Evolutionary conservation across 2,329 filamentous ascomycete genomes (phyloP).

Genomic region (Chrysosporium keratinophilum): DNA sequence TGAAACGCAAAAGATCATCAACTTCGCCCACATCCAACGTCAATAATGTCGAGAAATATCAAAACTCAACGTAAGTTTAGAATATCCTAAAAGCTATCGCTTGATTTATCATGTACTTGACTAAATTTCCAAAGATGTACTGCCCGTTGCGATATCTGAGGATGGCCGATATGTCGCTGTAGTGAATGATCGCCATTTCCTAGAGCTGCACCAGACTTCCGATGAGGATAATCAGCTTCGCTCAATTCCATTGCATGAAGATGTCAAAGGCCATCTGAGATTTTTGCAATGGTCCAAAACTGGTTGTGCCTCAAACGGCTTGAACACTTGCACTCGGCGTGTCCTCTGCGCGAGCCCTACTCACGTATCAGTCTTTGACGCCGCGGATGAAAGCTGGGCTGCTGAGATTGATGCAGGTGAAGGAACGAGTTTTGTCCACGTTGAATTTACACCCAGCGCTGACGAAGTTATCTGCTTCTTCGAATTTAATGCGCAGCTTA

Average conservation of each 20-base stretch:
- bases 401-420: slow-evolving; percentile 36
- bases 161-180: slow-evolving; percentile 11
- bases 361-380: slow-evolving; percentile 30
- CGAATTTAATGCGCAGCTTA: slow-evolving; percentile 32
- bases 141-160: slow-evolving; percentile 8
- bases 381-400: slow-evolving; percentile 28
- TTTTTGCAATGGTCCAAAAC: slow-evolving; percentile 12
- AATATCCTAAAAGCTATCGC: too few species aligned
- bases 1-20: too few species aligned
- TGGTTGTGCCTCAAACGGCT: background rate
- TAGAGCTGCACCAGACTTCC: background rate
- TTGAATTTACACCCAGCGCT: slow-evolving; percentile 31
- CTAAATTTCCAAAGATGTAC: slow-evolving; percentile 39
- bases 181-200: slow-evolving; percentile 6
- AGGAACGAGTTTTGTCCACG: slow-evolving; percentile 23
- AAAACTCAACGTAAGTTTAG: too few species aligned
- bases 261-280: slow-evolving; percentile 6
- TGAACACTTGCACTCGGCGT: slow-evolving; percentile 16
- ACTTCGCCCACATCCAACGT: too few species aligned
- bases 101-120: slow-evolving; percentile 61
- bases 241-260: slow-evolving; percentile 7
- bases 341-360: slow-evolving; percentile 28
- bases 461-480: slow-evolving; percentile 33
- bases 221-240: slow-evolving; percentile 1
- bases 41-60: too few species aligned